Base-by-base conservation (phyloP, 495 filamentous ascomycete genomes). In the Neurospora sp. region DNA sequence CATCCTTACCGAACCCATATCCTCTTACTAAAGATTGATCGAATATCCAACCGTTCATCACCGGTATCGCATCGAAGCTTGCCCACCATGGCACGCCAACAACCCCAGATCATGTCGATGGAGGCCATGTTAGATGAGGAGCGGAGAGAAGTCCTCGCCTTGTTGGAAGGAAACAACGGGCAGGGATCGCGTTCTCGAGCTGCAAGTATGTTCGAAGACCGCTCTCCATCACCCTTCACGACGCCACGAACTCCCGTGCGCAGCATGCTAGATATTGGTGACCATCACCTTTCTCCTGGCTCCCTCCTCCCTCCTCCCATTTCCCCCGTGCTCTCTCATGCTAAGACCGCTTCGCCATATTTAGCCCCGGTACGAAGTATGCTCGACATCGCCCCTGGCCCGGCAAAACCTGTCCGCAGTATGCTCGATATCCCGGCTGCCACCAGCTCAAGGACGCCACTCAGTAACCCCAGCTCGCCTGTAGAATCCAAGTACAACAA, bases 81-180 rank as follows among this genome's bases (percentile, higher is more conserved):
- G 76, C 76, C 74, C 78, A 75, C 14, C 71, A 81, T 81, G 79
- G 73, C 80, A 38, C 72, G 72, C 9, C 76, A 78, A 38, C 78
- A 76, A 39, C 59, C 78, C 12, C 53, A 35, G 22, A 18, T 31
- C 53, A 86, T 86, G 90, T 92, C 91, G 74, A 86, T 92, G 72
- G 90, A 93, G 83, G 84, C 88, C 31, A 88, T 89, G 70, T 84
- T 92, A 65, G 91, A 93, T 77, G 89, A 93, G 81, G 91, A 94
- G 83, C 86, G 89, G 65, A 85, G 85, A 72, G 91, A 91, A 81
- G 87, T 93, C 53, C 83, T 93, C 75, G 88, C 86, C 71, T 81
- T 92, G 61, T 81, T 93, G 22, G 87, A 91, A 74, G 76, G 75
- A 44, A n/a, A 22, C 37, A 48, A 79, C 79, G 82, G 71, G 71